Conservation (phyloP, 1,284 basidiomycete genomes). For the Heliocybe sulcata region DNA sequence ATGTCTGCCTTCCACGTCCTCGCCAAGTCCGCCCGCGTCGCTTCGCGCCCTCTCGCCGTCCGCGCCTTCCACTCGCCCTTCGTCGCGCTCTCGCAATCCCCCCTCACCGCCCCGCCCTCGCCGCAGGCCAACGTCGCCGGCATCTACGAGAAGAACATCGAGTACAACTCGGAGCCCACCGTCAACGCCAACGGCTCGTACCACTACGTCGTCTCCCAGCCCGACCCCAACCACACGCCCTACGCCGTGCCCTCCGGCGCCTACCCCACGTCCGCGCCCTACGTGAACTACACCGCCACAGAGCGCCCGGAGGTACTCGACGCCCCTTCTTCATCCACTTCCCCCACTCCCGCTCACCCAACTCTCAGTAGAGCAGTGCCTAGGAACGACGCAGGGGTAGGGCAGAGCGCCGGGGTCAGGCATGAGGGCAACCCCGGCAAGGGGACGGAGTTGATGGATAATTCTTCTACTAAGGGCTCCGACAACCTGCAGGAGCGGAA, state of each 20-base stretch:
- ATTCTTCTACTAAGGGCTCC: slow-evolving; percentile 13
- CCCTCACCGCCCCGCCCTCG: slow-evolving; percentile 24
- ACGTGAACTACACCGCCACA: slow-evolving; percentile 34
- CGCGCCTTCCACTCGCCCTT: slow-evolving; percentile 58
- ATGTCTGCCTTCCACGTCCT: slow-evolving; percentile 19
- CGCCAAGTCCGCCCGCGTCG: slow-evolving; percentile 22
- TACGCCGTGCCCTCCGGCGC: slow-evolving; percentile 64
- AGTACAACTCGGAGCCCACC: slow-evolving; percentile 40
- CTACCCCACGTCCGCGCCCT: slow-evolving; percentile 50
- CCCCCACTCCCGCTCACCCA: slow-evolving; percentile 34
- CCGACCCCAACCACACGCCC: slow-evolving; percentile 46
- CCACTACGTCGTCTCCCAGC: slow-evolving; percentile 56
- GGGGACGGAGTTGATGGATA: slow-evolving; percentile 37
- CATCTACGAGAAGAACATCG: slow-evolving; percentile 50
- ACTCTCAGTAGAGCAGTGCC: slow-evolving; percentile 32
- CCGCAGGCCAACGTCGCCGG: slow-evolving; percentile 16
- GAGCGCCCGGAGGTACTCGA: slow-evolving; percentile 26
- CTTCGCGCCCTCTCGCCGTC: slow-evolving; percentile 15
- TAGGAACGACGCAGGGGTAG: slow-evolving; percentile 34
- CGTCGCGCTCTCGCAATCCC: slow-evolving; percentile 33
- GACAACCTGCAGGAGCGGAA: slow-evolving; percentile 37
- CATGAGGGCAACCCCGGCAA: slow-evolving; percentile 31
- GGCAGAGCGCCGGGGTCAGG: slow-evolving; percentile 38
- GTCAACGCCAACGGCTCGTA: slow-evolving; percentile 29
- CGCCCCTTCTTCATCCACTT: slow-evolving; percentile 34